A percentile compares a stretch with the other conserved stretches of the same genome.
These are phyloP conservation scores for Aspergillus ellipticus DNA, from an alignment of 495 filamentous ascomycete genomes.

Conservation along the genomic window DNA sequence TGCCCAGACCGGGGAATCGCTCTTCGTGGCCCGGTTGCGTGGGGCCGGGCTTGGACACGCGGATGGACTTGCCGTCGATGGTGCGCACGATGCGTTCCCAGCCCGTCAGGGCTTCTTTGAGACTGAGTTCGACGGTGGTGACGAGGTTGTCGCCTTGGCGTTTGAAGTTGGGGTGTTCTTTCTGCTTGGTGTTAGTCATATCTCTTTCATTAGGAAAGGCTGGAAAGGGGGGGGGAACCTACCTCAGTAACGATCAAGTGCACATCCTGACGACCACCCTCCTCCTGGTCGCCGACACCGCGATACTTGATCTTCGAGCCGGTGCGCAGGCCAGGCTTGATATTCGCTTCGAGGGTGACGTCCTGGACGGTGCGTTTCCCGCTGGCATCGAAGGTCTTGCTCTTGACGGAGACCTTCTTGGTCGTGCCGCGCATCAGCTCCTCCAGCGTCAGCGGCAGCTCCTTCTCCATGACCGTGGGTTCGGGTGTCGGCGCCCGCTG, in stretches of 20 bases:
- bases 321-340: conserved; percentile 91
- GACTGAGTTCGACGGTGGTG: conserved; percentile 68
- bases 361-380: conserved; percentile 84
- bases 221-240: conserved; percentile 27
- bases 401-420: conserved; percentile 97
- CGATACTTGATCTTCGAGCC: conserved; percentile 97
- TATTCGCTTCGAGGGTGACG: conserved; percentile 84
- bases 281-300: conserved; percentile 93
- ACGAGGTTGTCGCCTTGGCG: conserved; percentile 85
- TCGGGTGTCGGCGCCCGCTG: conserved; percentile 65
- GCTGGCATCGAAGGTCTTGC: conserved; percentile 82
- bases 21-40: conserved; percentile 79
- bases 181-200: conserved; percentile 50
- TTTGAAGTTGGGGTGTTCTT: conserved; percentile 75
- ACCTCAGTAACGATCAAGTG: conserved; percentile 94
- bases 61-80: conserved; percentile 83
- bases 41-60: conserved; percentile 71
- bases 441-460: conserved; percentile 76
- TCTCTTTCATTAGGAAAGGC: no score
- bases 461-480: conserved; percentile 83
- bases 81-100: conserved; percentile 90
- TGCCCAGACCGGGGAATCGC: conserved; percentile 77
- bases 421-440: conserved; percentile 79
- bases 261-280: conserved; percentile 94
- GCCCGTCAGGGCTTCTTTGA: conserved; percentile 97